Evolutionary conservation across 2,329 filamentous ascomycete genomes (phyloP), one percentile per base, ranked within the genome.

Genomic region (Neophaeococcomyces aloes): DNA sequence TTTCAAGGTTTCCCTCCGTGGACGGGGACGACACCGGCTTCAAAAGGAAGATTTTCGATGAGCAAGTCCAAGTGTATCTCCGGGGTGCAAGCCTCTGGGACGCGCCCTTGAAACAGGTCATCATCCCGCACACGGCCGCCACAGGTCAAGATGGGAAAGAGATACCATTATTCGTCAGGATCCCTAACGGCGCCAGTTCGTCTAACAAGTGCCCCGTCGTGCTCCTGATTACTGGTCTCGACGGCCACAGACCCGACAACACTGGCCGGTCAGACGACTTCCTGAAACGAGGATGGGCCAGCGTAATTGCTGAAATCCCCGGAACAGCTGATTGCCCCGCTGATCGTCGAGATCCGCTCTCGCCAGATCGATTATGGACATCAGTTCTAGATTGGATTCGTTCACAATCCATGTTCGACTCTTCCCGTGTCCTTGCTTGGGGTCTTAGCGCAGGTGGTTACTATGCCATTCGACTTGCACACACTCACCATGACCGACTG

Each of bases 261-360:
- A 78, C 76, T 2, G 59, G 58, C 40, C 71, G 78, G 1, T 73
- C 69, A 32, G 66, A 81, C 40, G 78, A 80, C 61, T 79, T 82
- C 53, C 61, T 79, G 4, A 59, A 65, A 1, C 71, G 78, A 32
- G 79, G 78, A 2, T 83, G 79, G 78, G 79, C 68, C 1, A 65
- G 64, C 7, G 68, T 83, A 2, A 71, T 80, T 18, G 69, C 70
- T 7, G 80, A 83, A 59, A 79, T 81, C 45, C 78, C 77, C 0
- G 78, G 78, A 0, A 81, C 78, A 2, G 79, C 76, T 4, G 79
- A 84, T 57, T 82, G 74, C 47, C 79, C 79, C 0, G 76, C 79
- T 0, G 75, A 79, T 49, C 66, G 75, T 23, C 65, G 67, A 1
- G 80, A 84, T 55, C 72, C 79, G 0, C 57, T 61, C 6, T 70